phyloP scores from a whole-genome alignment of 768 basidiomycete genomes.

The Pleurotus platypus region DNA sequence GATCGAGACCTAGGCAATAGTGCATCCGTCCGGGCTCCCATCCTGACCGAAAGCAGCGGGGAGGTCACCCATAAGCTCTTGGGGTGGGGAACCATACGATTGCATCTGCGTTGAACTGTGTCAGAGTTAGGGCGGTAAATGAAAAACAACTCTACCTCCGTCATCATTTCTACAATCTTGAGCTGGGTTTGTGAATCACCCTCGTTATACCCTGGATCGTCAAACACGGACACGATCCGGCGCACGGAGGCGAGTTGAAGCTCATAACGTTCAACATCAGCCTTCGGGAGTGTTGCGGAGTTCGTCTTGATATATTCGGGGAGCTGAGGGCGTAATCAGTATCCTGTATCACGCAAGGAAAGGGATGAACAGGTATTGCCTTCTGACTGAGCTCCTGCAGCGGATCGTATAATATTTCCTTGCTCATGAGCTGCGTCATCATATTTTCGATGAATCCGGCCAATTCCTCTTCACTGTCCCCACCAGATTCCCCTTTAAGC shows the following conservation, averaged over 20 bases:
- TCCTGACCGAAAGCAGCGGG: conserved; percentile 68
- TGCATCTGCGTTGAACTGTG: conserved; percentile 55
- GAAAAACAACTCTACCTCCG: conserved; percentile 44
- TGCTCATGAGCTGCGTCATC: conserved; percentile 79
- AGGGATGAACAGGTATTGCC: conserved; percentile 26
- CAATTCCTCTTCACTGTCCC: conserved; percentile 47
- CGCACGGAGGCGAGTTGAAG: conserved; percentile 55
- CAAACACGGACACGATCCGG: conserved; percentile 63
- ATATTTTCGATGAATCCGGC: conserved; percentile 72
- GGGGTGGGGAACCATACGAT: conserved; percentile 70
- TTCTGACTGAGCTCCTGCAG: conserved; percentile 75
- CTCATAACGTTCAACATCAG: conserved; percentile 62
- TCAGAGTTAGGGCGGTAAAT: not conserved
- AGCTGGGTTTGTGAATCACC: conserved; percentile 40
- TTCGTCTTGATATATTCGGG: conserved; percentile 68
- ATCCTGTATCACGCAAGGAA: too few relatives aligned
- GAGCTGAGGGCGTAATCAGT: conserved; percentile 44
- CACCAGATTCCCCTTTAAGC: conserved; percentile 27
- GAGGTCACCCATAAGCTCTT: conserved; percentile 80
- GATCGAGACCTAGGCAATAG: conserved; percentile 17
- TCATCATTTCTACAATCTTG: conserved; percentile 67
- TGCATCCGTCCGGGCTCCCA: conserved; percentile 31
- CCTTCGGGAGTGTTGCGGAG: conserved; percentile 44
- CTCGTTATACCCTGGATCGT: conserved; percentile 56
- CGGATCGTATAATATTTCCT: conserved; percentile 84